Conservation (phyloP, 1,139 yeast genomes). For the Zygosaccharomyces sapae region DNA sequence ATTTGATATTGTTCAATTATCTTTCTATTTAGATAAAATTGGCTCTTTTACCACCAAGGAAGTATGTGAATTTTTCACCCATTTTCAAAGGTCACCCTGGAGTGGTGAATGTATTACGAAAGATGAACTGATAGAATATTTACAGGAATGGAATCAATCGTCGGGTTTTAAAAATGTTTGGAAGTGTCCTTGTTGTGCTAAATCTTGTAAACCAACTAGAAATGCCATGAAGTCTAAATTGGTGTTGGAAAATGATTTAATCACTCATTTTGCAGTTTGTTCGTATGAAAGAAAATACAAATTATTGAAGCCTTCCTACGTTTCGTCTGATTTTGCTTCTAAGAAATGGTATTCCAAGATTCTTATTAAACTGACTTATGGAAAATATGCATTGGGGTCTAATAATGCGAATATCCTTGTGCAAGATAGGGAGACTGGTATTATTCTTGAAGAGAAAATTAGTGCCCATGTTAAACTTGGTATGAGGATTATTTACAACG, state of each 20-base stretch:
- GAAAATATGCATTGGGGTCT: conserved; percentile 80
- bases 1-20: conserved; percentile 31
- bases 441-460: conserved; percentile 87
- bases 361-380: conserved; percentile 79
- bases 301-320: conserved; percentile 63
- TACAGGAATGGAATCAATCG: conserved; percentile 49
- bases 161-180: conserved; percentile 32
- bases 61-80: conserved; percentile 50
- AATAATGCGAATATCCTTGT: conserved; percentile 92
- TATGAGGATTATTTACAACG: conserved; percentile 75
- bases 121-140: conserved; percentile 35
- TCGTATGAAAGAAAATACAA: conserved; percentile 69
- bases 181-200: conserved; percentile 71
- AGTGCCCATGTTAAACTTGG: conserved; percentile 84
- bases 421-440: conserved; percentile 85
- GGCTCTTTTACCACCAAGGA: conserved; percentile 56
- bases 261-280: conserved; percentile 85
- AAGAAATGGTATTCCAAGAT: conserved; percentile 85
- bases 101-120: conserved; percentile 35
- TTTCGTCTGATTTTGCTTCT: conserved; percentile 77
- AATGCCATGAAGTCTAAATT: conserved; percentile 43
- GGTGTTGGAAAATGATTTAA: conserved; percentile 49
- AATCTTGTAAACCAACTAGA: conserved; percentile 51
- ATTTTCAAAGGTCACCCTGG: conserved; percentile 32
- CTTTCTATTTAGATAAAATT: conserved; percentile 28